A percentile compares a stretch with the other conserved stretches of the same genome.
Evolutionary conservation across 768 basidiomycete species (phyloP).

Genomic region (Kwoniella mangroviensis): DNA sequence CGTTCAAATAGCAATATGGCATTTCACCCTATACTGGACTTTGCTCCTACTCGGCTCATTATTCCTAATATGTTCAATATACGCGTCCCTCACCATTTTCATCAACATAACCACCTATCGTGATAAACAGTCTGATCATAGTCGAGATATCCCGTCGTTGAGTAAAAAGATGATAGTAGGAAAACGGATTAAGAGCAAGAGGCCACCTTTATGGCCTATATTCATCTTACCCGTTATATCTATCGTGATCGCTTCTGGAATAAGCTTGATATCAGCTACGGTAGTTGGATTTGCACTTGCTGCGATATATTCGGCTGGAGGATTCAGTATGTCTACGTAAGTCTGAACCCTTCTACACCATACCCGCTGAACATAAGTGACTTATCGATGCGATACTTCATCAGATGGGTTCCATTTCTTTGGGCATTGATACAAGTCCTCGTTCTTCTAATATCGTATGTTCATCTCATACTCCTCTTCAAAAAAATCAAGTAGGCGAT

Average conservation of each 20-base stretch:
- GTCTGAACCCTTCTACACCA: conserved; percentile 3
- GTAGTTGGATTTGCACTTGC: conserved; percentile 52
- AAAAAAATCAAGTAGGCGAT: background rate
- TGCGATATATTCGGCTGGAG: conserved; percentile 51
- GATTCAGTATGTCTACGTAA: conserved; percentile 53
- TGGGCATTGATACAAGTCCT: conserved; percentile 51
- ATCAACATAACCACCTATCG: conserved; percentile 35
- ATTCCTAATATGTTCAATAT: conserved; percentile 38
- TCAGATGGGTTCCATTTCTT: conserved; percentile 51
- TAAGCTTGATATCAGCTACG: conserved; percentile 40
- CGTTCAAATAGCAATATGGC: conserved; percentile 44
- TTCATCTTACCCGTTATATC: conserved; percentile 36
- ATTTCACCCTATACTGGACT: conserved; percentile 54
- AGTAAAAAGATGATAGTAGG: background rate
- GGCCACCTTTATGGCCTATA: conserved; percentile 51
- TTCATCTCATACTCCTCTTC: background rate
- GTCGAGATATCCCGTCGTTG: background rate
- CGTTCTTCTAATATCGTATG: conserved; percentile 50
- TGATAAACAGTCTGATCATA: conserved; percentile 3
- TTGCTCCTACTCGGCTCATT: conserved; percentile 34
- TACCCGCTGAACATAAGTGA: background rate
- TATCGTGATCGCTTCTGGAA: conserved; percentile 28
- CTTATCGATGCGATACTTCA: too few relatives aligned
- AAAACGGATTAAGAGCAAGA: conserved; percentile 21
- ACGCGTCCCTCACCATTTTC: conserved; percentile 38